Evolutionary conservation across 257 asterid species (phyloP), one percentile per base, ranked within the genome.

Genomic region (Avicennia marina): DNA sequence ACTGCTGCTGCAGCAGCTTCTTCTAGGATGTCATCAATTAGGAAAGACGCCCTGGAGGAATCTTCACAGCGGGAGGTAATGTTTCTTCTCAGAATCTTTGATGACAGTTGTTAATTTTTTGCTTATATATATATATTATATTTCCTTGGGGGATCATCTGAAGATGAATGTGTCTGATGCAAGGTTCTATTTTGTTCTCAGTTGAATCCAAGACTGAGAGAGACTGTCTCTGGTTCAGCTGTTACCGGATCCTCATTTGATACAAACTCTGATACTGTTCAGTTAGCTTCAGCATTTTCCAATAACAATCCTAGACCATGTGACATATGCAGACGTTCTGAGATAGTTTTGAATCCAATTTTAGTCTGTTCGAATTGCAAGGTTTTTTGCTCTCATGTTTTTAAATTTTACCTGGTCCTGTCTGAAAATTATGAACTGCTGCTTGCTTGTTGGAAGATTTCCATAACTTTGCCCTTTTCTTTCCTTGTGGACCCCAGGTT

Each of bases 1-100:
- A 82, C 99, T 66, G 99, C 99, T 49, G 99, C 97, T 21, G 99
- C 95, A 54, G 99, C 97, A 20, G 85, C 95, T 57, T 93, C 99
- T 34, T 86, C 99, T 60, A 73, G 99, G 79, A 63, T 53, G 58
- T 82, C 94, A 36, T 81, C 99, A 42, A 51, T 77, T 67, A 82
- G 99, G 81, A 93, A 86, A 77, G 99, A 93, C 49, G 17, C 74
- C 55, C 62, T 76, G 22, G 97, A 86, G 63, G 97, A 86, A 59
- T 65, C 89, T 72, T 64, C 73, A 18, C 77, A 71, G 32, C 78
- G 50, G 52, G 89, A 88, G 95, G 97, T 93, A 55, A 36, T 62
- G 33, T 45, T 51, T 56, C 32, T 27, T 16, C 54, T 58, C 3
- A 11, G 13, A 36, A 2, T 52, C 45, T 33, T 56, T 58, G 60